A percentile compares a stretch with the other conserved stretches of the same genome.
These are phyloP conservation scores for Elsinoe ampelina DNA, from an alignment of 2,329 filamentous ascomycete genomes.

Conservation along the genomic window DNA sequence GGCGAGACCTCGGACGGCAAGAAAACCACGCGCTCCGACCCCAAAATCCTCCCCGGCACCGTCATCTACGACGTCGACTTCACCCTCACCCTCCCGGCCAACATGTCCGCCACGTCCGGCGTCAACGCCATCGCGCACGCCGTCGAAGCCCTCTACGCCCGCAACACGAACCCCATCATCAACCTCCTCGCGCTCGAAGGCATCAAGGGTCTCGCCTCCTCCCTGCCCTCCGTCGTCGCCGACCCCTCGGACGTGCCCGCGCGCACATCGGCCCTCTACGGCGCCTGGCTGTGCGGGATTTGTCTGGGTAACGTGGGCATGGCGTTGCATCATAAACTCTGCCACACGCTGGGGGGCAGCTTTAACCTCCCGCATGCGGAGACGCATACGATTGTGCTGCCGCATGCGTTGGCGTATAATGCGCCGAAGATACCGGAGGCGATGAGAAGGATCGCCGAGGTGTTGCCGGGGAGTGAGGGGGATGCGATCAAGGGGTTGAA, in stretches of 20 bases:
- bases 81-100: conserved; percentile 48
- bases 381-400: conserved; percentile 54
- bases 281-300: conserved; percentile 55
- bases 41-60: conserved; percentile 49
- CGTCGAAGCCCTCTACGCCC: conserved; percentile 56
- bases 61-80: conserved; percentile 58
- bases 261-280: conserved; percentile 48
- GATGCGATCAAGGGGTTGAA: conserved; percentile 52
- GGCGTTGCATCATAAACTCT: conserved; percentile 59
- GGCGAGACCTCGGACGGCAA: conserved; percentile 51
- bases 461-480: conserved; percentile 47
- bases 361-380: conserved; percentile 58
- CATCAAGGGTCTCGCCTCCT: conserved; percentile 42
- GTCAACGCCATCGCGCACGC: conserved; percentile 57
- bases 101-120: conserved; percentile 49
- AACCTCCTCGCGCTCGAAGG: conserved; percentile 50
- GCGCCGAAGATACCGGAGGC: conserved; percentile 44
- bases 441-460: conserved; percentile 45
- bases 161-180: conserved; percentile 52
- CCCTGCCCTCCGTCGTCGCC: conserved; percentile 45
- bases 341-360: conserved; percentile 54
- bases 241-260: conserved; percentile 38
- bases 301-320: conserved; percentile 53
- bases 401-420: conserved; percentile 56
- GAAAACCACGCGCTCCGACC: conserved; percentile 50